Evolutionary conservation across 768 basidiomycete species (phyloP).

Genomic region (Coprinopsis strossmayeri): DNA sequence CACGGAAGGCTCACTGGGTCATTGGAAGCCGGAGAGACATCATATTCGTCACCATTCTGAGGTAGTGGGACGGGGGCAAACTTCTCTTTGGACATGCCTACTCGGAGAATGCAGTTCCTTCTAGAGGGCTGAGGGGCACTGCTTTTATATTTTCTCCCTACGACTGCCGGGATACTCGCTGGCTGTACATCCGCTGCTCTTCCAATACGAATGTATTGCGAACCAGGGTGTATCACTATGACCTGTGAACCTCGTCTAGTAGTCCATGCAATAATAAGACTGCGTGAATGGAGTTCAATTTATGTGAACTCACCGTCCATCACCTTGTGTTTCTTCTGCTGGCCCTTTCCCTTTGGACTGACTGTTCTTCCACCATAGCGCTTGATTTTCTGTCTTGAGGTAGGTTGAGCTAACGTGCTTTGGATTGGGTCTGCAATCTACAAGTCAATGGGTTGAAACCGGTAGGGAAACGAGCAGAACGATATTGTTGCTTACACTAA

Average conservation of each 20-base stretch:
- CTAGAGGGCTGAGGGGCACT: conserved; percentile 36
- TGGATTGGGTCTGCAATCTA: conserved; percentile 54
- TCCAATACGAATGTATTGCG: conserved; percentile 66
- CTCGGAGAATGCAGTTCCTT: conserved; percentile 49
- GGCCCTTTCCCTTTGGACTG: conserved; percentile 42
- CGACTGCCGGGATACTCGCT: conserved; percentile 58
- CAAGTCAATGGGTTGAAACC: conserved; percentile 1
- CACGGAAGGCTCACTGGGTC: conserved; percentile 47
- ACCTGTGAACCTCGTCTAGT: conserved; percentile 71
- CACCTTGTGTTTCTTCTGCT: conserved; percentile 33
- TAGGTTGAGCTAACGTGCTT: conserved; percentile 77
- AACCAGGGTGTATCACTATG: conserved; percentile 76
- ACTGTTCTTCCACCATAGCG: conserved; percentile 67
- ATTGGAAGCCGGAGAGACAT: conserved; percentile 38
- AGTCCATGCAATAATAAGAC: conserved; percentile 7
- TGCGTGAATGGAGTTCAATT: conserved; percentile 7
- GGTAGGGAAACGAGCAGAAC: background rate
- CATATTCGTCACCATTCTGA: conserved; percentile 44
- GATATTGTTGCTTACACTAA: conserved; percentile 42
- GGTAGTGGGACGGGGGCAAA: conserved; percentile 13
- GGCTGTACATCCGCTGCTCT: conserved; percentile 74
- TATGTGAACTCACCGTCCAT: conserved; percentile 38
- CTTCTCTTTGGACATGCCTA: conserved; percentile 30
- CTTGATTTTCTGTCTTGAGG: conserved; percentile 70
- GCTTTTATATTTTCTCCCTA: conserved; percentile 56